Conservation (phyloP, 352 stramenopile species). For the Lagenidium giganteum region DNA sequence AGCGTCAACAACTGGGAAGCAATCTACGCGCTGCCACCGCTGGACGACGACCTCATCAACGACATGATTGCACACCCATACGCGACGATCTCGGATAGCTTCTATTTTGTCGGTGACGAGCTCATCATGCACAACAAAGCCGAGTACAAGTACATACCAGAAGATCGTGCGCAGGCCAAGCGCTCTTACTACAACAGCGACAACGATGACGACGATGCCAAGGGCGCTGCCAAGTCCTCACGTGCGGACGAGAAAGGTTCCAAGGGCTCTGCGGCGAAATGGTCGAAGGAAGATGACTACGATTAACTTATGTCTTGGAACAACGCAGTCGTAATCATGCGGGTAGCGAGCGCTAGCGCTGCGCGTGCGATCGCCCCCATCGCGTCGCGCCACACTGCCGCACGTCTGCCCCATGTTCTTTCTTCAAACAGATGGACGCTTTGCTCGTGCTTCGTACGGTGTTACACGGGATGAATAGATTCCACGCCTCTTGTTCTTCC, state of each 20-base stretch:
- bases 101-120: conserved; percentile 95
- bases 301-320: conserved; percentile 73
- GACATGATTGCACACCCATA: conserved; percentile 94
- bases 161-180: conserved; percentile 89
- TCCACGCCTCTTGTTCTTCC: too few species aligned
- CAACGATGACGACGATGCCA: conserved; percentile 64
- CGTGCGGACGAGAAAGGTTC: conserved; percentile 56
- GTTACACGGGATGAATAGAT: too few species aligned
- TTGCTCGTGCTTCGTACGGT: too few species aligned
- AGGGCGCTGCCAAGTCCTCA: conserved; percentile 45
- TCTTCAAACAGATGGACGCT: too few species aligned
- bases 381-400: too few species aligned
- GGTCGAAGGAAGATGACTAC: conserved; percentile 91
- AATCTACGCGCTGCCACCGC: conserved; percentile 91
- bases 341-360: too few species aligned
- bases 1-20: conserved; percentile 96
- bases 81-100: conserved; percentile 92
- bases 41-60: conserved; percentile 92
- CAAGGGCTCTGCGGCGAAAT: conserved; percentile 54
- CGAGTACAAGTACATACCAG: conserved; percentile 92
- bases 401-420: too few species aligned
- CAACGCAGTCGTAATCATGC: too few species aligned
- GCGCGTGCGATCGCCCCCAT: too few species aligned
- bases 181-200: conserved; percentile 88
- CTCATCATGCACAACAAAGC: conserved; percentile 97